Conservation (phyloP, 495 filamentous ascomycete species). For the Talaromyces liani region DNA sequence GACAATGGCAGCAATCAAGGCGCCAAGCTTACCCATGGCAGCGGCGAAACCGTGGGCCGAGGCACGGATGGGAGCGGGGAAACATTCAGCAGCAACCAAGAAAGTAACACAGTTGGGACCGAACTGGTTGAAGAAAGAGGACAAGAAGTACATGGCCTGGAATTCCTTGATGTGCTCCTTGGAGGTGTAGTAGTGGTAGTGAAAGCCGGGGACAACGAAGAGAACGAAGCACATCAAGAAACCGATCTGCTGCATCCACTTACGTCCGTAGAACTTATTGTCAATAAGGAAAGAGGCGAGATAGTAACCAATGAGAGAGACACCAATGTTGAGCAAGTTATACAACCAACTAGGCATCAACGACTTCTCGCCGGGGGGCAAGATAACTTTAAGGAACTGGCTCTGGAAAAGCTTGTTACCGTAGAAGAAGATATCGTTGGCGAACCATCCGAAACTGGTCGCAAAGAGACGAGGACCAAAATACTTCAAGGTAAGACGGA, state of each 20-base stretch:
- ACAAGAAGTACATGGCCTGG: constrained; percentile 89
- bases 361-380: constrained; percentile 42
- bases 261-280: constrained; percentile 86
- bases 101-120: constrained; percentile 89
- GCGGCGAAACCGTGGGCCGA: constrained; percentile 87
- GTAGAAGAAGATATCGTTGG: constrained; percentile 95
- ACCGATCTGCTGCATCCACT: constrained; percentile 85
- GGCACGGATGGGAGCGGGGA: constrained; percentile 81
- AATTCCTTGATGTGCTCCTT: constrained; percentile 62
- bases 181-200: constrained; percentile 68
- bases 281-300: constrained; percentile 66
- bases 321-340: constrained; percentile 78
- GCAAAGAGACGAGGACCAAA: constrained; percentile 81
- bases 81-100: constrained; percentile 86
- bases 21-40: constrained; percentile 75
- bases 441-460: constrained; percentile 78
- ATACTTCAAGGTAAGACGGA: constrained; percentile 64
- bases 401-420: constrained; percentile 95
- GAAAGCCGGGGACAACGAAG: constrained; percentile 78
- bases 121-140: constrained; percentile 95
- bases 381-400: constrained; percentile 74
- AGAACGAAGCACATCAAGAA: constrained; percentile 82
- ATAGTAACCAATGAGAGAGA: constrained; percentile 81
- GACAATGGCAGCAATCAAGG: constrained; percentile 72
- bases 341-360: constrained; percentile 84